Percentiles rank a stretch among this genome's conserved stretches.
phyloP scores from a whole-genome alignment of 2,329 filamentous ascomycete species.

The Orbilia ellipsospora region DNA sequence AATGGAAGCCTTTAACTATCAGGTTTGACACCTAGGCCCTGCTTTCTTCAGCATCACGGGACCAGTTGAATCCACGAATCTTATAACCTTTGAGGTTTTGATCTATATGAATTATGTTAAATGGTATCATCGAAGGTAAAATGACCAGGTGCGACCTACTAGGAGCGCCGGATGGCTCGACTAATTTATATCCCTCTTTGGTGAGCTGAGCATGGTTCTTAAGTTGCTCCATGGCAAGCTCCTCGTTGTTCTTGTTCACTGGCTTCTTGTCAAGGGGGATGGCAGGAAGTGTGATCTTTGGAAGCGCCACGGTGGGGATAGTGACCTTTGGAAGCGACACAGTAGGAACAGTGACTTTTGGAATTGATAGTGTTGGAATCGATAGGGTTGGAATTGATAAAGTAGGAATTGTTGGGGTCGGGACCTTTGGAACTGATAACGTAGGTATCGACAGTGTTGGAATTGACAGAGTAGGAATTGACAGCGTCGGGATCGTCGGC shows the following conservation, averaged over 20 bases:
- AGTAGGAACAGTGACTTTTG: neutral
- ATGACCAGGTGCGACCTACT: slow-evolving; percentile 30
- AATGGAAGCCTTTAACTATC: too few species aligned
- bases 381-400: too few species aligned
- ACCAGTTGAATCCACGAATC: neutral
- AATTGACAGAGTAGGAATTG: too few species aligned
- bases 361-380: neutral
- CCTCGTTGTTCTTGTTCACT: slow-evolving; percentile 6
- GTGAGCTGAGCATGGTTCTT: slow-evolving; percentile 8
- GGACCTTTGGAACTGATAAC: too few species aligned
- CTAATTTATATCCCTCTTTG: slow-evolving; percentile 24
- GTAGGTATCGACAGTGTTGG: too few species aligned
- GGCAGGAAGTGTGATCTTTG: slow-evolving; percentile 6
- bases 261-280: slow-evolving; percentile 6
- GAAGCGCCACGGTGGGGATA: neutral
- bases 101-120: neutral
- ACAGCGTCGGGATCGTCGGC: neutral
- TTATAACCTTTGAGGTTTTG: neutral
- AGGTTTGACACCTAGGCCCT: too few species aligned
- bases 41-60: neutral
- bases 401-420: too few species aligned
- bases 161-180: slow-evolving; percentile 5
- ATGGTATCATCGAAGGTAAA: neutral
- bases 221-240: slow-evolving; percentile 5
- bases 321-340: neutral